These are phyloP conservation scores for Syzygium grande DNA, from an alignment of 345 rosid genomes.

Conservation along the genomic window DNA sequence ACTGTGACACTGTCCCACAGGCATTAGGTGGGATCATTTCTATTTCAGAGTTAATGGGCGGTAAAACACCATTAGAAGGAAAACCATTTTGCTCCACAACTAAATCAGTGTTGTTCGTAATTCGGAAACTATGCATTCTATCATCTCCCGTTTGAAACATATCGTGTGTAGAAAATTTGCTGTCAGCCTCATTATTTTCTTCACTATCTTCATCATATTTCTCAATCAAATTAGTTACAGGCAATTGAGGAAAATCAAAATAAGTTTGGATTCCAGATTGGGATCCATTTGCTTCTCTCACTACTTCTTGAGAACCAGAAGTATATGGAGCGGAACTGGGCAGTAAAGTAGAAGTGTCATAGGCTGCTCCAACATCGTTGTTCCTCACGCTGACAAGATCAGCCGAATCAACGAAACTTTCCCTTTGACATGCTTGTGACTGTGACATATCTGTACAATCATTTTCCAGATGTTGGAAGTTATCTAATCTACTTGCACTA, in stretches of 20 bases:
- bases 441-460: slow-evolving; percentile 42
- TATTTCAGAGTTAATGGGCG: slow-evolving; percentile 36
- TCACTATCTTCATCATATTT: slow-evolving; percentile 40
- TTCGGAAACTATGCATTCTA: slow-evolving; percentile 70
- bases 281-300: slow-evolving; percentile 24
- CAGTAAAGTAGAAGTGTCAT: slow-evolving; percentile 38
- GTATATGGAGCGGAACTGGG: slow-evolving; percentile 31
- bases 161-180: slow-evolving; percentile 22
- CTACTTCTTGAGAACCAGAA: slow-evolving; percentile 25
- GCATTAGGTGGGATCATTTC: slow-evolving; percentile 37
- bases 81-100: slow-evolving; percentile 53
- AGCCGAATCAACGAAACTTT: slow-evolving; percentile 48
- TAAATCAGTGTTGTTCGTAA: slow-evolving; percentile 64
- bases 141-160: slow-evolving; percentile 40
- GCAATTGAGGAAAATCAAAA: slow-evolving; percentile 64
- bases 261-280: slow-evolving; percentile 29
- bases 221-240: slow-evolving; percentile 69
- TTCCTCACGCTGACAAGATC: slow-evolving; percentile 49
- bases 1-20: slow-evolving; percentile 23
- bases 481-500: slow-evolving; percentile 31
- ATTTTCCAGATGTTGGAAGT: slow-evolving; percentile 32
- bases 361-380: slow-evolving; percentile 44
- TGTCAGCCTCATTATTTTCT: slow-evolving; percentile 28
- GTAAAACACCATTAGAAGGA: slow-evolving; percentile 19
- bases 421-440: slow-evolving; percentile 26